Evolutionary conservation across 2,329 filamentous ascomycete genomes (phyloP).

Genomic region (Cadophora sp.): DNA sequence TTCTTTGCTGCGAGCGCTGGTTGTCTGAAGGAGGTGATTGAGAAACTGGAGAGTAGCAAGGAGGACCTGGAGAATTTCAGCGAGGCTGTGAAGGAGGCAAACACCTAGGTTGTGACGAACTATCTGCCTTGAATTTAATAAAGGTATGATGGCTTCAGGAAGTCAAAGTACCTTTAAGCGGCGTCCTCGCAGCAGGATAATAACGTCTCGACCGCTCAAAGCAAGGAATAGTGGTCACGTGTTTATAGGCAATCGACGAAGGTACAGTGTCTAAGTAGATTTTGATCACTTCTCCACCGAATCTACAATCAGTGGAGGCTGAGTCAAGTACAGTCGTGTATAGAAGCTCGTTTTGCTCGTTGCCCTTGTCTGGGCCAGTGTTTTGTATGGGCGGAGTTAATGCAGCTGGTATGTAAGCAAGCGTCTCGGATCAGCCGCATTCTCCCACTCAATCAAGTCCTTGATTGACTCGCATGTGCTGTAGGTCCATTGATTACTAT

Average conservation of each 20-base stretch:
- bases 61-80: neutral
- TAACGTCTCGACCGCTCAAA: too few species aligned
- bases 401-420: slow-evolving; percentile 3
- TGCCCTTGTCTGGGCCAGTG: too few species aligned
- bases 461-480: neutral
- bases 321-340: too few species aligned
- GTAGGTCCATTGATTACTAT: neutral
- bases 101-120: neutral
- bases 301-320: too few species aligned
- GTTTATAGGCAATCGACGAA: too few species aligned
- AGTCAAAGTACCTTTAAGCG: too few species aligned
- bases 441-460: neutral
- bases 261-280: too few species aligned
- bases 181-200: too few species aligned
- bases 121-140: neutral
- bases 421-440: neutral
- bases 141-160: too few species aligned
- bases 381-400: neutral
- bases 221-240: too few species aligned
- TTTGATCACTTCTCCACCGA: too few species aligned
- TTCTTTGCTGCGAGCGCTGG: slow-evolving; percentile 75
- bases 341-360: too few species aligned
- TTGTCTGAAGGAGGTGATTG: slow-evolving; percentile 41
- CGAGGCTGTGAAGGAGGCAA: neutral
- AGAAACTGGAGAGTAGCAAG: slow-evolving; percentile 8